A percentile compares a stretch with the other conserved stretches of the same genome.
Conservation (phyloP, 2,329 filamentous ascomycete genomes). For the Leptosphaerulina australis region DNA sequence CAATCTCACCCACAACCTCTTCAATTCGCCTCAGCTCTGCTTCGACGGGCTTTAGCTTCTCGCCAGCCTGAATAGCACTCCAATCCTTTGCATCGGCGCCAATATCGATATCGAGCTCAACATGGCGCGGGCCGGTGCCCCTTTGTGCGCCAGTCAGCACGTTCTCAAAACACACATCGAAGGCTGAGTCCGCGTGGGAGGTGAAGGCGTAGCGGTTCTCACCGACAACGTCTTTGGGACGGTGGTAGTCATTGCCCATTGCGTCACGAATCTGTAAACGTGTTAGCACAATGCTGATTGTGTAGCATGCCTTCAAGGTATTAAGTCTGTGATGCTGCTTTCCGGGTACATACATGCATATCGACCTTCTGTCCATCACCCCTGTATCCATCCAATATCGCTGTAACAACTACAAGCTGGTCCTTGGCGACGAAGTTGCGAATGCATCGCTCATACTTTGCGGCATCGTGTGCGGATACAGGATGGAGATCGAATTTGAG, state of each 20-base stretch:
- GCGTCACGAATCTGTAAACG: conserved; percentile 82
- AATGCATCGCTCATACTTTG: conserved; percentile 82
- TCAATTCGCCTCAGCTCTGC: conserved; percentile 91
- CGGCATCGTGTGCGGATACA: conserved; percentile 64
- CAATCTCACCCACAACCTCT: conserved; percentile 87
- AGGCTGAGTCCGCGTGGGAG: conserved; percentile 85
- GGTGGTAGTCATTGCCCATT: conserved; percentile 93
- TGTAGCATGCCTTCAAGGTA: background rate
- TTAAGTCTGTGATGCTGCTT: background rate
- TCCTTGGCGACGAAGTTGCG: conserved; percentile 93
- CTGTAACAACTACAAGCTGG: conserved; percentile 93
- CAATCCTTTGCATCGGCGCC: conserved; percentile 98
- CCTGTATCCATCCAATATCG: conserved; percentile 80
- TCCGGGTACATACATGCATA: conserved; percentile 74
- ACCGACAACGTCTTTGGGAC: conserved; percentile 87
- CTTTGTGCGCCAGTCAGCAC: conserved; percentile 60
- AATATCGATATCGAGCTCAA: conserved; percentile 95
- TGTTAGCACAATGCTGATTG: background rate
- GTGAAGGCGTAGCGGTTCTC: conserved; percentile 95
- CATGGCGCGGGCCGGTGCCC: conserved; percentile 62
- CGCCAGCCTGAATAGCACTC: conserved; percentile 91
- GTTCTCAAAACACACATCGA: conserved; percentile 98
- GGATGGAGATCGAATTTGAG: conserved; percentile 94
- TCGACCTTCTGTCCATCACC: conserved; percentile 94
- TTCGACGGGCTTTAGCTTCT: conserved; percentile 98